Evolutionary conservation across 441 rosid species (phyloP), one percentile per base, ranked within the genome.

Genomic region (Lepidium campestre): DNA sequence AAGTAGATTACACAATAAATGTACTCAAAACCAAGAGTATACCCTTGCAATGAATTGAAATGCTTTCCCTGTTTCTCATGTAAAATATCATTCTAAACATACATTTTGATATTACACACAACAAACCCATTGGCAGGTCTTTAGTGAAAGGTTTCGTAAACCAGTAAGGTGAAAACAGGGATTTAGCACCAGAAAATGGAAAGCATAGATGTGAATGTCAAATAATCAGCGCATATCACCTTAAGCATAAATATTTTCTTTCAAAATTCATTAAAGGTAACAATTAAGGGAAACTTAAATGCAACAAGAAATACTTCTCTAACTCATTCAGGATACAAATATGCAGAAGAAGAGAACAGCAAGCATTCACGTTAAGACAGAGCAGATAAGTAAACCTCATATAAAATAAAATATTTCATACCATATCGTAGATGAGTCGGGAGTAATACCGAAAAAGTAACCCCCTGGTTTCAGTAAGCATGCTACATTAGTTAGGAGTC

Each of bases 371-470:
- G 13, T 13, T 56, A 20, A 13, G 45, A 36, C 32, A 35, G 7
- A n/a, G 1, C 2, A 58, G 6, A 54, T 31, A 57, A 4, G 34
- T 23, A 29, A 60, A 31, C 32, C 9, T 44, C 37, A 42, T 18
- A 31, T 48, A 55, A 13, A 48, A 9, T 10, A 29, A 46, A 7
- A 20, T 41, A 78, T 75, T 35, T 62, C 91, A 79, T 90, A 93
- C 98, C 98, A 93, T 82, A 93, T 88, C 19, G 96, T 90, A 81
- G 98, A 93, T 62, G 97, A 88, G 84, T 93, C 98, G 47, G 95
- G 96, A 84, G 91, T 86, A 74, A 94, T 85, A 72, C 99, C 99
- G 10, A 94, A 79, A 79, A 91, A 91, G 81, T 87, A 94, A 70
- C 99, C 99, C 78, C 97, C 97, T 0, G 99, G 94, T 75, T 91